These are phyloP conservation scores for Candida silvicultrix DNA, from an alignment of 805 yeast species.

Conservation along the genomic window DNA sequence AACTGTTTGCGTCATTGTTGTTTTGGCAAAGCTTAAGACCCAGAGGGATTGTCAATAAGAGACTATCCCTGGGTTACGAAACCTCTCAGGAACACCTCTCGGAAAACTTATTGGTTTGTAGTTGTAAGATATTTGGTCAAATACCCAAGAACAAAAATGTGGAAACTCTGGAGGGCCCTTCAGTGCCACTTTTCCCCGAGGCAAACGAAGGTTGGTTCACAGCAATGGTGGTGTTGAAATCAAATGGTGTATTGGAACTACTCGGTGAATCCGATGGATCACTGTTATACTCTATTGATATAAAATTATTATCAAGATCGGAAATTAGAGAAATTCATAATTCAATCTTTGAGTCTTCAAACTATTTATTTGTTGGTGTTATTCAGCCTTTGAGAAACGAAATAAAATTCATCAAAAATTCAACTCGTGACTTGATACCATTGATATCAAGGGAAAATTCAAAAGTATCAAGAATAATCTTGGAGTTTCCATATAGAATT, in stretches of 20 bases:
- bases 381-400: constrained; percentile 45
- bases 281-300: constrained; percentile 49
- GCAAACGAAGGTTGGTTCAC: constrained; percentile 60
- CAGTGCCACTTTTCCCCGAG: constrained; percentile 12
- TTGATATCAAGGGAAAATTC: constrained; percentile 26
- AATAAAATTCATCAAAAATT: constrained; percentile 3
- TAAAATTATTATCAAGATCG: constrained; percentile 43
- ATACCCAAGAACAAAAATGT: constrained; percentile 17
- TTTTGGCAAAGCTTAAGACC: constrained; percentile 55
- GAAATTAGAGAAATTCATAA: constrained; percentile 63
- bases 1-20: constrained; percentile 37
- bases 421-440: constrained; percentile 1
- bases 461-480: constrained; percentile 33
- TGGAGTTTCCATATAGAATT: constrained; percentile 59
- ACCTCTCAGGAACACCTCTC: constrained; percentile 21
- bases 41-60: constrained; percentile 45
- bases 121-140: constrained; percentile 60
- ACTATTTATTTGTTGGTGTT: constrained; percentile 52
- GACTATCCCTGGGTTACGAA: constrained; percentile 11
- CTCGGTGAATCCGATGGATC: constrained; percentile 61
- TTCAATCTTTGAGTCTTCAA: constrained; percentile 54
- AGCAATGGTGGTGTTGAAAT: constrained; percentile 63
- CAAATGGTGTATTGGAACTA: constrained; percentile 56
- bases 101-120: constrained; percentile 45
- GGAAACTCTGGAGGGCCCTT: constrained; percentile 11